Evolutionary conservation across 129 eudicot genomes (phyloP).

Genomic region (Saussurea involucrata): DNA sequence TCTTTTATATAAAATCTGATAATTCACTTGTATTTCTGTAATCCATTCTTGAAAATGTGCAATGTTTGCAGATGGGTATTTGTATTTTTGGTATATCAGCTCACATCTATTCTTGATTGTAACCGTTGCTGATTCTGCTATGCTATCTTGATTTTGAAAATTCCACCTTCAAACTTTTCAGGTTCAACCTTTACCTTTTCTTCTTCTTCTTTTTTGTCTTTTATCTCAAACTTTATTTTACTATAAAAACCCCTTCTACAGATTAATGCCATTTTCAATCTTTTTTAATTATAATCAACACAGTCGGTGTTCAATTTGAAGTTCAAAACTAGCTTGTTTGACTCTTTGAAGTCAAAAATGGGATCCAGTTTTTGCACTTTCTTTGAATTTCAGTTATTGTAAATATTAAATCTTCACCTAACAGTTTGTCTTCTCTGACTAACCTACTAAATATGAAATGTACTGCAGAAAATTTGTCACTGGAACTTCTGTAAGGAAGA

Average conservation of each 20-base stretch:
- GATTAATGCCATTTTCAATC: constrained; percentile 5
- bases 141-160: neutral
- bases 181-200: neutral
- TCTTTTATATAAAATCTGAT: constrained; percentile 9
- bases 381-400: neutral
- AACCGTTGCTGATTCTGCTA: constrained; percentile 2
- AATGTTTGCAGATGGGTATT: constrained; percentile 6
- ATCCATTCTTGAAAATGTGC: neutral
- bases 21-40: neutral
- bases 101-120: neutral
- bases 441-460: constrained; percentile 1
- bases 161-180: neutral
- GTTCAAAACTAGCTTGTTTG: constrained; percentile 5
- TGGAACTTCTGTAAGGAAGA: constrained; percentile 6
- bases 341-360: neutral
- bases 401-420: constrained; percentile 12
- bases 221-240: constrained; percentile 1
- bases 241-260: constrained; percentile 7
- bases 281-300: neutral
- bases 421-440: constrained; percentile 9
- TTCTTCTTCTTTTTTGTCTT: neutral
- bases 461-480: constrained; percentile 11
- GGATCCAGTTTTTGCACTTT: constrained; percentile 18
- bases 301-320: constrained; percentile 19
- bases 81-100: neutral